Evolutionary conservation across 306 rosid genomes (phyloP).

Genomic region (Clitoria ternatea): DNA sequence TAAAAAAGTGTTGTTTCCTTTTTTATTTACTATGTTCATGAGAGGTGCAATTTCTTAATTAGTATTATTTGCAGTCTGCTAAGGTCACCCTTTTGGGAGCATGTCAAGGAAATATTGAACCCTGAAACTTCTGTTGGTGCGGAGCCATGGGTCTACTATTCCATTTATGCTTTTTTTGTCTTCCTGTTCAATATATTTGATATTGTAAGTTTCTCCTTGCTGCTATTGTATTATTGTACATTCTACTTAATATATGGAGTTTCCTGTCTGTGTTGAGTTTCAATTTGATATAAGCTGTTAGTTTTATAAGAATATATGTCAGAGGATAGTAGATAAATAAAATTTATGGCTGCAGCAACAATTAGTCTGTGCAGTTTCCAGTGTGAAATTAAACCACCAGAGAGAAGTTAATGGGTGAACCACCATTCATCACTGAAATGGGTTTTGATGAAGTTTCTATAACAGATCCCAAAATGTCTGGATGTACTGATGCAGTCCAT

Average conservation of each 20-base stretch:
- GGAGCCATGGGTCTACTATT: slow-evolving; percentile 91
- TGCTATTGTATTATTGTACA: background rate
- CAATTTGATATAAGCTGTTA: slow-evolving; percentile 19
- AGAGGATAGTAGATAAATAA: background rate
- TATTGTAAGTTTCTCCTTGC: slow-evolving; percentile 66
- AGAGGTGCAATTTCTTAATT: slow-evolving; percentile 20
- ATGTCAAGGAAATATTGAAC: slow-evolving; percentile 78
- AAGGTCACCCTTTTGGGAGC: slow-evolving; percentile 81
- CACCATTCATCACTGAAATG: background rate
- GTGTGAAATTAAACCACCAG: slow-evolving; percentile 1
- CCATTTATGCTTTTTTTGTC: slow-evolving; percentile 85
- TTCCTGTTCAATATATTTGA: slow-evolving; percentile 95
- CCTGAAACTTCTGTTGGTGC: slow-evolving; percentile 91
- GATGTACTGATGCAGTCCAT: background rate
- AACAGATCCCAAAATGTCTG: background rate
- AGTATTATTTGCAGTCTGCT: slow-evolving; percentile 66
- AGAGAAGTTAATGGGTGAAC: background rate
- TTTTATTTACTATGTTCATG: background rate
- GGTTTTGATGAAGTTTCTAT: slow-evolving; percentile 4
- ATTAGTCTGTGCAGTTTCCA: background rate
- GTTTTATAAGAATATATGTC: background rate
- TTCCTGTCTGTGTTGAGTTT: background rate
- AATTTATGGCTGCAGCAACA: background rate
- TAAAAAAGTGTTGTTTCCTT: background rate
- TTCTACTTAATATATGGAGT: slow-evolving; percentile 14